Base-by-base conservation (phyloP, 176 grass and related monocot species). In the Rhipidocladum racemiflorum region DNA sequence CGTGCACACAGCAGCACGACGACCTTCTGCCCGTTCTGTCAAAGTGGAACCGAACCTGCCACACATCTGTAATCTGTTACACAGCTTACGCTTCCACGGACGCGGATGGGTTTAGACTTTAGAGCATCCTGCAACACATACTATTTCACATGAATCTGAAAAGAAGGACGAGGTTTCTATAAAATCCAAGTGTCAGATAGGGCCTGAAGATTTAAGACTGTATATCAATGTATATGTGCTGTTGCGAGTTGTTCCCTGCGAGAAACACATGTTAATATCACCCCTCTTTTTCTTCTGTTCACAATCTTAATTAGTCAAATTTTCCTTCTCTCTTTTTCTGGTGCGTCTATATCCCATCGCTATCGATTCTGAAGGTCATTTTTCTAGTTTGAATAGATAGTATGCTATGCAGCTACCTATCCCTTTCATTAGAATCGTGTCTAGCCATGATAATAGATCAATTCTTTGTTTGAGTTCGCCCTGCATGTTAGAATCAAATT, bases 21-120 rank as follows among this genome's bases (percentile, higher is more conserved):
- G 46, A 55, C 71, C 23, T 67, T 42, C 29, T 1, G 46, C 1
- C 61, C 48, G 24, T 7, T 11, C 61, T 56, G 72, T 76, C 61
- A 54, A 76, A 24, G 34, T 44, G 81, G 56, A n/a, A 6, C 48
- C 61, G 0, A 20, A 49, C 45, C 51, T 2, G 44, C 82, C 61
- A 76, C 51, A 61, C 61, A 67, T 25, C 60, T 75, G 71, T 84
- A 48, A 67, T 25, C 60, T 75, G 71, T 84, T 30, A 21, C 51
- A 67, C 3, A n/a, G 7, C 8, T 11, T 18, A 66, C 64, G 64
- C 64, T 39, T n/a, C 64, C 65, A 43, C 38, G 5, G 38, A 28
- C 36, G 36, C 10, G 2, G 24, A 43, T 24, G n/a, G n/a, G 20
- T 57, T 60, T 14, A 25, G 23, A 14, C 7, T 57, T 60, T 14